Base-by-base conservation (phyloP, 495 filamentous ascomycete genomes). In the Trichoderma asperelloides region DNA sequence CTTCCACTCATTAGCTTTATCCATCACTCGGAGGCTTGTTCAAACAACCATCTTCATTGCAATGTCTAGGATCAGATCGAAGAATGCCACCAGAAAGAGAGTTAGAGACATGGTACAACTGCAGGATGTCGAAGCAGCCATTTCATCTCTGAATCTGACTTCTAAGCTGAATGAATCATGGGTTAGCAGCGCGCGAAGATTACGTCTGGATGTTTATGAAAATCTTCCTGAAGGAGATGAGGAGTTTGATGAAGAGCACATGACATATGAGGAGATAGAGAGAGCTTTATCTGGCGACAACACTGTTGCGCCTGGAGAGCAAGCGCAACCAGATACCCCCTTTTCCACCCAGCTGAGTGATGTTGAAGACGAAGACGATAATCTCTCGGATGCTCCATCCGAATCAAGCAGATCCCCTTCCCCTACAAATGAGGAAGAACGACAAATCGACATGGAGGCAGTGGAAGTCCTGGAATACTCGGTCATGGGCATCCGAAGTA, bases 21-120 rank as follows among this genome's bases (percentile, higher is more conserved):
- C 79, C 66, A 68, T 93, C 21, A 93, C 89, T 0, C 83, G 83
- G 33, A 80, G 88, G n/a, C 73, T 97, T 23, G 78, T 96, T 0
- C 83, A 88, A 8, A 83, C 89, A 1, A 73, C 83, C 2, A 71
- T 94, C 0, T 91, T 87, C 70, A 82, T 88, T n/a, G 85, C 89
- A 15, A 80, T 87, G 81, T 70, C 81, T 79, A 68, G 73, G 80
- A 39, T 84, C 78, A 67, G 82, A 75, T 33, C 80, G 69, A 77
- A 75, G 70, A 72, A 72, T 25, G 71, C 74, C 3, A 73, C 77
- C 45, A 68, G 78, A 55, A 71, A 75, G 18, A 69, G 70, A 25
- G 71, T 71, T 15, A 70, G 72, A 23, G 71, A 69, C 2, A 60
- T 76, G 0, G 82, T 95, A 30, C 82, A 77, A 65, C 69, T 65